Conservation (phyloP, 495 filamentous ascomycete genomes). For the Penicillium bovifimosum region DNA sequence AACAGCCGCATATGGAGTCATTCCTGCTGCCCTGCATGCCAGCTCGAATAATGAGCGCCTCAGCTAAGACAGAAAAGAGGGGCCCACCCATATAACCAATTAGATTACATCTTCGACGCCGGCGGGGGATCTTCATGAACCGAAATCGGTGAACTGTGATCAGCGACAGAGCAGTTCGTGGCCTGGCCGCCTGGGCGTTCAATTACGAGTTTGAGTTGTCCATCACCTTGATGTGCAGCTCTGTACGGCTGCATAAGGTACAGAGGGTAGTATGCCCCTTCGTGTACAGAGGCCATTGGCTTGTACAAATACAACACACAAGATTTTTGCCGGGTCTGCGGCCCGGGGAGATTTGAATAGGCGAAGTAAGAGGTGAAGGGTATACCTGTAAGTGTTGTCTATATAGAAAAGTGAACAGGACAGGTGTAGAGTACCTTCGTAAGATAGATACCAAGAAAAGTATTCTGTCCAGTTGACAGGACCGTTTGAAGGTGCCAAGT, state of each 20-base stretch:
- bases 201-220: background rate
- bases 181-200: background rate
- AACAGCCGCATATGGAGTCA: background rate
- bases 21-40: background rate
- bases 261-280: no score
- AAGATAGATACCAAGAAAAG: no score
- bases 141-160: background rate
- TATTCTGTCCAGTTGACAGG: no score
- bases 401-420: no score
- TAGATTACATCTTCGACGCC: background rate
- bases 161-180: background rate
- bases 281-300: background rate
- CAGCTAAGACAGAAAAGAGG: background rate
- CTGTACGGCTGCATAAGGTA: background rate
- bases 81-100: background rate
- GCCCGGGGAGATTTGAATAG: no score
- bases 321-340: no score
- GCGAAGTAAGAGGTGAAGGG: no score
- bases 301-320: no score
- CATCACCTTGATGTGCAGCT: background rate
- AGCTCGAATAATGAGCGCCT: background rate
- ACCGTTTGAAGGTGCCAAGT: no score
- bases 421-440: no score
- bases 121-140: slow-evolving; percentile 3
- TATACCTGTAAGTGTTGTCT: no score